Conservation (phyloP, 1,139 yeast genomes). For the Maudiozyma humilis region DNA sequence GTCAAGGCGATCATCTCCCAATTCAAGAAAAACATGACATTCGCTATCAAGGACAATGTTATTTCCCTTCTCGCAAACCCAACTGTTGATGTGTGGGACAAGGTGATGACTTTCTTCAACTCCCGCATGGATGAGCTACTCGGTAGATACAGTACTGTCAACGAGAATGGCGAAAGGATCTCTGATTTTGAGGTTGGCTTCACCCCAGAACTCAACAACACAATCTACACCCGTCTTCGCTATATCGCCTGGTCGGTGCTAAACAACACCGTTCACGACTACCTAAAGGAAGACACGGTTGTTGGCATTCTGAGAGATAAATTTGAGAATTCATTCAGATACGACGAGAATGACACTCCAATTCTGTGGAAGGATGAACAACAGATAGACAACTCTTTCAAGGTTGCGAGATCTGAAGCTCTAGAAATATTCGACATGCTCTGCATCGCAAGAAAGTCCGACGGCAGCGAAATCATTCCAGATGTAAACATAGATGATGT, state of each 20-base stretch:
- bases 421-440: slow-evolving; percentile 51
- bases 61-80: slow-evolving; percentile 25
- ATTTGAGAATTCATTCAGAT: slow-evolving; percentile 77
- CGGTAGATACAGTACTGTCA: slow-evolving; percentile 15
- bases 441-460: slow-evolving; percentile 46
- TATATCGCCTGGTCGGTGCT: slow-evolving; percentile 60
- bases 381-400: slow-evolving; percentile 64
- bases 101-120: slow-evolving; percentile 38
- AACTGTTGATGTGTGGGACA: slow-evolving; percentile 25
- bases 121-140: slow-evolving; percentile 33
- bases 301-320: slow-evolving; percentile 52
- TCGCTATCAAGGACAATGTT: slow-evolving; percentile 25
- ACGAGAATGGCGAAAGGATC: neutral
- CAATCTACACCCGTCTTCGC: slow-evolving; percentile 39
- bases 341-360: slow-evolving; percentile 77
- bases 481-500: slow-evolving; percentile 37
- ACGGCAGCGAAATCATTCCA: slow-evolving; percentile 50
- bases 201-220: slow-evolving; percentile 35
- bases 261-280: slow-evolving; percentile 50
- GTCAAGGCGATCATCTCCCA: slow-evolving; percentile 17
- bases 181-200: slow-evolving; percentile 65
- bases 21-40: slow-evolving; percentile 18
- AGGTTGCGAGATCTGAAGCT: slow-evolving; percentile 51
- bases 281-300: slow-evolving; percentile 51
- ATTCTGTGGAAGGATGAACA: slow-evolving; percentile 66